These are phyloP conservation scores for Podila verticillata DNA, from an alignment of 192 early-diverging fungal genomes.

Conservation along the genomic window DNA sequence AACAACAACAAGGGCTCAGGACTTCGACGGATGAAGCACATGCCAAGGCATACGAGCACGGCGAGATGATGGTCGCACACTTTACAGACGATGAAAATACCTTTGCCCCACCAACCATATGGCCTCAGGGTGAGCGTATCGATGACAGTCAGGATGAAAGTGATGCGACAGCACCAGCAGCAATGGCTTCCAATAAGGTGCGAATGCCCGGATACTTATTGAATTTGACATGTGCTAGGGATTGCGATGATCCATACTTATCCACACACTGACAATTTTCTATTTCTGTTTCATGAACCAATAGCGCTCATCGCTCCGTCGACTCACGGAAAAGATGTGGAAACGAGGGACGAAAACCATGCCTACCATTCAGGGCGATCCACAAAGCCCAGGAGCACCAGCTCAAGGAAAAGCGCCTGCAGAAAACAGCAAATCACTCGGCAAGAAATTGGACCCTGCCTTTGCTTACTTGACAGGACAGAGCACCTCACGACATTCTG, in stretches of 20 bases:
- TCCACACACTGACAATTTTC: neutral
- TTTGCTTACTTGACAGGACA: conserved; percentile 23
- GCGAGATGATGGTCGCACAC: neutral
- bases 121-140: conserved; percentile 39
- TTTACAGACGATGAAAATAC: conserved; percentile 25
- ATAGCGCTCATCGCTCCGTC: conserved; percentile 41
- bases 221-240: neutral
- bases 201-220: neutral
- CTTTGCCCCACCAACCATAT: conserved; percentile 6
- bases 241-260: neutral
- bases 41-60: neutral
- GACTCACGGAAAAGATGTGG: conserved; percentile 47
- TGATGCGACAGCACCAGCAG: conserved; percentile 9
- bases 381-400: neutral
- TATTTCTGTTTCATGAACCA: neutral
- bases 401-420: neutral
- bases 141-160: conserved; percentile 51
- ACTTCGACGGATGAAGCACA: conserved; percentile 7
- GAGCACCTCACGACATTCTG: conserved; percentile 2
- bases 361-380: conserved; percentile 20
- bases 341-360: conserved; percentile 41
- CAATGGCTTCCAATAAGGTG: neutral
- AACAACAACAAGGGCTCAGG: neutral
- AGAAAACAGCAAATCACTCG: conserved; percentile 25
- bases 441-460: conserved; percentile 30